Conservation (phyloP, 2,329 filamentous ascomycete genomes). For the Aspergillus spinulosporus region DNA sequence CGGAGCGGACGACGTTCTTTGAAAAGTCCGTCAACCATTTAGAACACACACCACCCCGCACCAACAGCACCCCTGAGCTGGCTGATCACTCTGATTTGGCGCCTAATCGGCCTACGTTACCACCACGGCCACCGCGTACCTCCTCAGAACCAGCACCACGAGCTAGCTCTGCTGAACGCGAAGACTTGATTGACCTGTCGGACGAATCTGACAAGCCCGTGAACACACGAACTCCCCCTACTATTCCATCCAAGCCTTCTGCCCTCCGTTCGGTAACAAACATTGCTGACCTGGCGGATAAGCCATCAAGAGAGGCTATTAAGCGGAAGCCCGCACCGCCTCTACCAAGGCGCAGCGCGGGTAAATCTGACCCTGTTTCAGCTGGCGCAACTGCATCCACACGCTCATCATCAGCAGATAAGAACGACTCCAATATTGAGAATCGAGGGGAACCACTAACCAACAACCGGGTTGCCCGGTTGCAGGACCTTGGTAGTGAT, state of each 20-base stretch:
- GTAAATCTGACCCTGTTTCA: constrained; percentile 15
- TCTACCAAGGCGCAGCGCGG: constrained; percentile 38
- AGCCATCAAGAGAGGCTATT: constrained; percentile 9
- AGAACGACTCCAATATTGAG: background rate
- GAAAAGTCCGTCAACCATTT: constrained; percentile 58
- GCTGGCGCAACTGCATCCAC: background rate
- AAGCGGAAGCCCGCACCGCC: constrained; percentile 40
- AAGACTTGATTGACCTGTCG: constrained; percentile 43
- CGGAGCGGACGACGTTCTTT: constrained; percentile 72
- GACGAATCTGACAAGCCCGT: constrained; percentile 32
- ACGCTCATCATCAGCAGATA: background rate
- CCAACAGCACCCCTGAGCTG: constrained; percentile 28
- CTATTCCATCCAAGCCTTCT: constrained; percentile 48
- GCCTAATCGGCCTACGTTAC: constrained; percentile 40
- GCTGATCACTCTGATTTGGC: constrained; percentile 29
- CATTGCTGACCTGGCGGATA: constrained; percentile 26
- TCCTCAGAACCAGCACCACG: constrained; percentile 22
- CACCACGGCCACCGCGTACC: constrained; percentile 38
- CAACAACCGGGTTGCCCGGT: constrained; percentile 1
- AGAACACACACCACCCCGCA: constrained; percentile 26
- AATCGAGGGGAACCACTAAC: background rate
- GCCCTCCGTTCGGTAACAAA: constrained; percentile 39
- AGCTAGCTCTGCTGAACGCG: constrained; percentile 29
- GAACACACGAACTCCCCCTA: constrained; percentile 35
- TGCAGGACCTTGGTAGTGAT: constrained; percentile 12